Evolutionary conservation across 257 asterid genomes (phyloP).

Genomic region (Scutellaria baicalensis): DNA sequence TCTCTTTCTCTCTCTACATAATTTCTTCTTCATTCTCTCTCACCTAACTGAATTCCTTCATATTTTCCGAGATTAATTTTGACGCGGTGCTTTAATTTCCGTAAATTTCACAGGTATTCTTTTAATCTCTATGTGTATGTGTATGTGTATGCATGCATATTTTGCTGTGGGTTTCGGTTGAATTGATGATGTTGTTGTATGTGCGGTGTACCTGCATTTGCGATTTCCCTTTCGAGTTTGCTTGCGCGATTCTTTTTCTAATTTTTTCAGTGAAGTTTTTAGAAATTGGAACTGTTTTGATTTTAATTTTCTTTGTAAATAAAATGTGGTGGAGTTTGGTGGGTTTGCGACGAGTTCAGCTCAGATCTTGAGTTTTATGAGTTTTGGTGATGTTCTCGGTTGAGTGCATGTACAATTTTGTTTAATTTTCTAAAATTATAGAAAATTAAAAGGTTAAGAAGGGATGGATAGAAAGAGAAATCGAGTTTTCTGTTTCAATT

Average conservation of each 20-base stretch:
- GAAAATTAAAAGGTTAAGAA: background rate
- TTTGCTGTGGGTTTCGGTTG: background rate
- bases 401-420: slow-evolving; percentile 14
- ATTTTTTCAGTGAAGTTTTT: background rate
- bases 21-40: background rate
- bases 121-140: background rate
- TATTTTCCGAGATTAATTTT: background rate
- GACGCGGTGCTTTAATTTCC: background rate
- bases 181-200: background rate
- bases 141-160: background rate
- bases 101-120: background rate
- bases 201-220: background rate
- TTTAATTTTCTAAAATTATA: background rate
- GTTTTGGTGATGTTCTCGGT: background rate
- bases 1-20: background rate
- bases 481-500: background rate
- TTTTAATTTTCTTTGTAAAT: background rate
- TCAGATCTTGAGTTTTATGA: slow-evolving; percentile 15
- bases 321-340: slow-evolving; percentile 5
- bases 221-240: background rate
- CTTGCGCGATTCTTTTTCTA: background rate
- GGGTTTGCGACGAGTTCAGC: slow-evolving; percentile 13
- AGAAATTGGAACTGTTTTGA: background rate
- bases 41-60: background rate
- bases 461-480: background rate